These are phyloP conservation scores for Scedosporium boydii DNA, from an alignment of 2,329 filamentous ascomycete genomes.

Conservation along the genomic window DNA sequence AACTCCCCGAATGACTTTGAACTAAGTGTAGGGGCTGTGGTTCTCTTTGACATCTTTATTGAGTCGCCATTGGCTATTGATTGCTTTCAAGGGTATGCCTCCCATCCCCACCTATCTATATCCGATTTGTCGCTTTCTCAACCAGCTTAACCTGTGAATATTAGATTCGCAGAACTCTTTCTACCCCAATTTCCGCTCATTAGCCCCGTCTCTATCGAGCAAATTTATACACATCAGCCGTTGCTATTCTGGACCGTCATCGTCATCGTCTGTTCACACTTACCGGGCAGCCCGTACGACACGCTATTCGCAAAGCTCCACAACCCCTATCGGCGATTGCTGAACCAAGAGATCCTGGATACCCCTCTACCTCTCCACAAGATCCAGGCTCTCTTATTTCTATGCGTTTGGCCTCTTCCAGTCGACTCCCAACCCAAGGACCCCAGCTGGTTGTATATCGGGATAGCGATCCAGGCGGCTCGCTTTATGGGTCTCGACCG, in stretches of 20 bases:
- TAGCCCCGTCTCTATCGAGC: slow-evolving; percentile 15
- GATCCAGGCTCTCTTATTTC: slow-evolving; percentile 18
- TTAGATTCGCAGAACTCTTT: slow-evolving; percentile 16
- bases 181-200: slow-evolving; percentile 20
- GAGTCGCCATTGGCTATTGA: background rate
- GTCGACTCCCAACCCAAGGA: slow-evolving; percentile 15
- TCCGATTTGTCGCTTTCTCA: no score
- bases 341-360: slow-evolving; percentile 13
- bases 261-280: slow-evolving; percentile 13
- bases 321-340: slow-evolving; percentile 14
- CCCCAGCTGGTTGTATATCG: slow-evolving; percentile 21
- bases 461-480: slow-evolving; percentile 20
- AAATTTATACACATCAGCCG: slow-evolving; percentile 15
- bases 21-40: background rate
- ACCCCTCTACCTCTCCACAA: slow-evolving; percentile 17
- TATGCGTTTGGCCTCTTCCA: slow-evolving; percentile 19
- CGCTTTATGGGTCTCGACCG: slow-evolving; percentile 18
- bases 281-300: slow-evolving; percentile 10
- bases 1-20: background rate
- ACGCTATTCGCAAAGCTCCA: slow-evolving; percentile 14
- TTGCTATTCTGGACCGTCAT: slow-evolving; percentile 22
- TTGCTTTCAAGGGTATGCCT: background rate
- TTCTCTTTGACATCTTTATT: background rate
- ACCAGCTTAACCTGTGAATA: slow-evolving; percentile 7
- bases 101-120: slow-evolving; percentile 1